These are phyloP conservation scores for Zalaria sp. DNA, from an alignment of 2,329 filamentous ascomycete genomes.

Conservation along the genomic window DNA sequence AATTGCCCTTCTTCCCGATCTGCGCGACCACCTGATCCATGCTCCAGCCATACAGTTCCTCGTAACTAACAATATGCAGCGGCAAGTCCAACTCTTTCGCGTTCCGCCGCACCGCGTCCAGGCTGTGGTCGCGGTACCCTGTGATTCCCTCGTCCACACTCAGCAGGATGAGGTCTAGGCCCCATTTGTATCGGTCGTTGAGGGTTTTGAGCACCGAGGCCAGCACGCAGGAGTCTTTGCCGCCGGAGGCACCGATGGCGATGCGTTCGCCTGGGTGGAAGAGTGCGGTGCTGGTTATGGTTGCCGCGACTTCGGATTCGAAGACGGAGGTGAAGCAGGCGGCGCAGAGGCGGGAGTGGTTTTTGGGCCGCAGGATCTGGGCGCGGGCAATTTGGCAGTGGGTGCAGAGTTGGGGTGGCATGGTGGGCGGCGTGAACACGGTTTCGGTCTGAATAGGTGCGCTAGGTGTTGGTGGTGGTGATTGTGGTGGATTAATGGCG, in stretches of 20 bases:
- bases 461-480: too few relatives aligned
- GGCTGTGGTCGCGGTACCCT: constrained; percentile 87
- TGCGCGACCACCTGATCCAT: constrained; percentile 98
- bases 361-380: constrained; percentile 86
- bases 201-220: constrained; percentile 89
- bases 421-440: constrained; percentile 19
- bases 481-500: too few relatives aligned
- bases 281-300: constrained; percentile 66
- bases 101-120: constrained; percentile 94
- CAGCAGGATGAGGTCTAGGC: constrained; percentile 69
- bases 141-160: constrained; percentile 97
- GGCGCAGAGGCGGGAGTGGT: constrained; percentile 85
- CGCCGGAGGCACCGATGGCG: constrained; percentile 90
- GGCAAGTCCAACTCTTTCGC: constrained; percentile 82
- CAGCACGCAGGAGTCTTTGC: constrained; percentile 93
- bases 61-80: constrained; percentile 83
- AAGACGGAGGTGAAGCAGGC: constrained; percentile 77
- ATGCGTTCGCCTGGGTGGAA: constrained; percentile 75
- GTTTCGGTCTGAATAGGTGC: too few relatives aligned
- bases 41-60: constrained; percentile 92
- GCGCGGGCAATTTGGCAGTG: constrained; percentile 65
- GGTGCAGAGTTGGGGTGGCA: constrained; percentile 67
- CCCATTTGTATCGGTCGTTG: constrained; percentile 80
- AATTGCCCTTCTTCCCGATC: constrained; percentile 96
- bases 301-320: constrained; percentile 87